Base-by-base conservation (phyloP, 2,329 filamentous ascomycete species). In the Dendryphion nanum region DNA sequence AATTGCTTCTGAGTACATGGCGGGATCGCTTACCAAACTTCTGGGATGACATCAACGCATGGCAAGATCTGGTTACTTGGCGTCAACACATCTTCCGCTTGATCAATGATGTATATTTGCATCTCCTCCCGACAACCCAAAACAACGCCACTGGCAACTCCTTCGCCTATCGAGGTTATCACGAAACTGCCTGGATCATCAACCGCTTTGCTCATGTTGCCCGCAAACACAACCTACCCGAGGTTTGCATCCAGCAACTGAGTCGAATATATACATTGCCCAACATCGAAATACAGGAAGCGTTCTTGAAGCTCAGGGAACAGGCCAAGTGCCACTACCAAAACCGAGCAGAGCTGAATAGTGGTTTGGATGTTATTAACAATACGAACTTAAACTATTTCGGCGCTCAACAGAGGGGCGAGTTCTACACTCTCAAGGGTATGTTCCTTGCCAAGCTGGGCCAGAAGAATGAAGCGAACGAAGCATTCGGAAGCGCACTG, bases 321-420 rank as follows among this genome's bases (percentile, higher is more conserved):
- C 93, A 99, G 68, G 93, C 93, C 30, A 96, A 96, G 64, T 98
- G 93, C 53, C 93, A 98, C 63, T 99, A 97, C 64, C 90, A 97
- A 69, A 97, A 97, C 57, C 83, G 85, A 0, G 85, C 87, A 24
- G 93, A 98, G 68, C 79, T 99, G 37, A 91, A 83, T 37, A 95
- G 83, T 59, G 93, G 93, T 1, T 66, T 99, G 49, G 93, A 99
- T 59, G 93, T 99, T 3, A 99, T 99, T 65, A 98, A 98, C 68
- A 99, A 98, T 55, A 99, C 93, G 23, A 98, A 99, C 55, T 80
- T 99, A 40, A 96, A 95, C 66, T 98, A 98, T 72, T 98, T 98
- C 66, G 94, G 89, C 45, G 79, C 85, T 3, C 85, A 90, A 57
- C 93, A 98, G 65, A 98, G 98, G 69, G 93, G 93, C 6, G 93